Conservation (phyloP, 2,329 filamentous ascomycete genomes). For the Alternaria brassicicola region DNA sequence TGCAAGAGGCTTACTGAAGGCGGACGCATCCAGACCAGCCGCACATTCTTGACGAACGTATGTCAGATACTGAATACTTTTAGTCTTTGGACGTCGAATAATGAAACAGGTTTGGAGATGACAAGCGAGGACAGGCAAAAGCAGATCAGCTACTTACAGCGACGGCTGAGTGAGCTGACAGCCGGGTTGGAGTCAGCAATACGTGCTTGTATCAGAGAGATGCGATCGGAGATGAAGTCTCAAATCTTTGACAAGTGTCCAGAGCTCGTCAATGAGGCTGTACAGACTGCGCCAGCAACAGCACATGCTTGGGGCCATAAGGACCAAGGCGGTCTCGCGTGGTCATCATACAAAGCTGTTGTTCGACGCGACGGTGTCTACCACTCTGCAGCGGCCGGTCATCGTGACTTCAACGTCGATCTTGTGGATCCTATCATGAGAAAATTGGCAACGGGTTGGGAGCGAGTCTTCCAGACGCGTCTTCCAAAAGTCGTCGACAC, state of each 20-base stretch:
- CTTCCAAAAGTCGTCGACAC: constrained; percentile 50
- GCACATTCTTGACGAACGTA: constrained; percentile 59
- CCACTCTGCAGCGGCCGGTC: constrained; percentile 44
- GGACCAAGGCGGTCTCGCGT: constrained; percentile 56
- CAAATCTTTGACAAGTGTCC: constrained; percentile 57
- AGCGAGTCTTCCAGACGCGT: constrained; percentile 52
- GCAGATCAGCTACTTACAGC: constrained; percentile 49
- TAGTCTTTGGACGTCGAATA: constrained; percentile 56
- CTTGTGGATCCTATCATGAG: constrained; percentile 50
- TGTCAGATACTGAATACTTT: constrained; percentile 61
- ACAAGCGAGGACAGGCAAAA: constrained; percentile 49
- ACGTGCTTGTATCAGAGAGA: constrained; percentile 46
- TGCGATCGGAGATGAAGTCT: constrained; percentile 51
- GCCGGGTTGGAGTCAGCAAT: constrained; percentile 52
- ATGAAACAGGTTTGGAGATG: constrained; percentile 51
- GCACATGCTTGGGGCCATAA: constrained; percentile 48
- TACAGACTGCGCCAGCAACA: constrained; percentile 44
- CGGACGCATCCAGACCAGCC: constrained; percentile 53
- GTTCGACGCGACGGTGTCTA: constrained; percentile 59
- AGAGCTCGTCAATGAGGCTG: constrained; percentile 49
- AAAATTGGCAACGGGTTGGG: constrained; percentile 52
- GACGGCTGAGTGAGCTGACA: constrained; percentile 50
- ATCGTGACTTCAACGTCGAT: constrained; percentile 52
- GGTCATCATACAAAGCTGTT: constrained; percentile 63
- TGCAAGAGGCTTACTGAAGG: constrained; percentile 63